phyloP scores from a whole-genome alignment of 306 rosid species.

The Cicer pinnatifidum region DNA sequence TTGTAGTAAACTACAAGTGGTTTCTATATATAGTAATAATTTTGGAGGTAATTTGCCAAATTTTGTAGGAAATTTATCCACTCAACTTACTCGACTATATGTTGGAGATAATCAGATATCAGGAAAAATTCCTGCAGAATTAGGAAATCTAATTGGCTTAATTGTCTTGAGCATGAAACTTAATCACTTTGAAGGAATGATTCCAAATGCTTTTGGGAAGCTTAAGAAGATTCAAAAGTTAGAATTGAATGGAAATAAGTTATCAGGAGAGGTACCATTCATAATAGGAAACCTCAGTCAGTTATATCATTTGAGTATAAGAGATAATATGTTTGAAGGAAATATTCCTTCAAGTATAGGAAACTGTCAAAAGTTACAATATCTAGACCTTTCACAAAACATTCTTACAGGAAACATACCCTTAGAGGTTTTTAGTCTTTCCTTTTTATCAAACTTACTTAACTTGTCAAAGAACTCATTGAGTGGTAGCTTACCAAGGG shows the following conservation, averaged over 20 bases:
- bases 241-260: not conserved
- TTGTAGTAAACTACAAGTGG: not conserved
- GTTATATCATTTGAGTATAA: not conserved
- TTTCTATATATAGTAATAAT: not conserved
- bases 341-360: constrained; percentile 43
- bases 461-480: constrained; percentile 46
- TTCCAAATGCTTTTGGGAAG: constrained; percentile 45
- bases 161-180: accelerated
- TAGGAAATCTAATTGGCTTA: constrained; percentile 39
- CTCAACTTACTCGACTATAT: not conserved
- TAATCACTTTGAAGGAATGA: constrained; percentile 9
- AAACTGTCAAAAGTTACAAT: constrained; percentile 26
- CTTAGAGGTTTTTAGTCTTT: constrained; percentile 1
- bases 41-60: constrained; percentile 48
- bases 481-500: constrained; percentile 1
- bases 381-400: not conserved
- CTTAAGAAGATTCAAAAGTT: not conserved
- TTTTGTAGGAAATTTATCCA: constrained; percentile 43
- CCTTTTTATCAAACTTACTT: constrained; percentile 15
- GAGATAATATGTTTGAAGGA: constrained; percentile 39
- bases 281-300: constrained; percentile 45
- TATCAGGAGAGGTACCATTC: constrained; percentile 34
- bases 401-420: constrained; percentile 46
- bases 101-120: constrained; percentile 14
- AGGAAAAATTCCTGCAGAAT: constrained; percentile 30